These are phyloP conservation scores for Euphorbia corollata DNA, from an alignment of 441 rosid species.

Conservation along the genomic window DNA sequence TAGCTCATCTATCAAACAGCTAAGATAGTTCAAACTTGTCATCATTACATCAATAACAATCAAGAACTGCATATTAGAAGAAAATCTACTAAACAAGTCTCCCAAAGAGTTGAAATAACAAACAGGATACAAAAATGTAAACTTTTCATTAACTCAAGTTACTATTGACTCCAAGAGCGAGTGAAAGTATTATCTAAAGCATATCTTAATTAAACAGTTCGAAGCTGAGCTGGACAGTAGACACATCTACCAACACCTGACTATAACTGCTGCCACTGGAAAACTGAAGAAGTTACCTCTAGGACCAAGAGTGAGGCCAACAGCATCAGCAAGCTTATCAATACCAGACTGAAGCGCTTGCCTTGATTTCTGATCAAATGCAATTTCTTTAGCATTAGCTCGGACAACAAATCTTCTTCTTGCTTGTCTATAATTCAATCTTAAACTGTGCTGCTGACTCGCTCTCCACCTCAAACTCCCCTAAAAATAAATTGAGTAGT, in stretches of 20 bases:
- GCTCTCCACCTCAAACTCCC: slow-evolving; percentile 37
- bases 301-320: slow-evolving; percentile 94
- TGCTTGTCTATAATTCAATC: slow-evolving; percentile 44
- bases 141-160: neutral
- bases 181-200: neutral
- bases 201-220: neutral
- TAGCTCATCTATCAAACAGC: slow-evolving; percentile 47
- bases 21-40: too few species aligned
- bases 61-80: too few species aligned
- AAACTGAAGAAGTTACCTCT: slow-evolving; percentile 48
- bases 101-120: neutral
- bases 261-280: neutral
- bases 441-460: slow-evolving; percentile 42
- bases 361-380: slow-evolving; percentile 80
- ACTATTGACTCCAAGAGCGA: neutral
- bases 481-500: slow-evolving; percentile 7
- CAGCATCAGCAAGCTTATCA: slow-evolving; percentile 88
- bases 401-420: slow-evolving; percentile 55
- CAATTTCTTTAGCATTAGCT: slow-evolving; percentile 78
- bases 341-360: slow-evolving; percentile 83
- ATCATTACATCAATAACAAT: too few species aligned
- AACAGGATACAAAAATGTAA: neutral
- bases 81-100: neutral
- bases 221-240: neutral
- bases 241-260: neutral